Base-by-base conservation (phyloP, 371 early-diverging fungal species). In the Mucor ambiguus region DNA sequence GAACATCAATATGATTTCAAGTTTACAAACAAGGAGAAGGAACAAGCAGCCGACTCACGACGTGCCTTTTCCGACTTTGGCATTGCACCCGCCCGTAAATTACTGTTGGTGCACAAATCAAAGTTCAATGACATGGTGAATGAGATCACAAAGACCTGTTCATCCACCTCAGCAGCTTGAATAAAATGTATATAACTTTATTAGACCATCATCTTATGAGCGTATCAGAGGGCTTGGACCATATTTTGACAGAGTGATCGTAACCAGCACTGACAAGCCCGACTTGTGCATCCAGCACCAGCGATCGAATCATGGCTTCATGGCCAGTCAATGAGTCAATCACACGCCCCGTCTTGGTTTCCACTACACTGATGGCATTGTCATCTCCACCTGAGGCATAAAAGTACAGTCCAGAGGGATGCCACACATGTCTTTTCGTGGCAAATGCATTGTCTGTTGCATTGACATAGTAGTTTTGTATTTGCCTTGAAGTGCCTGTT, bases 11-110 rank as follows among this genome's bases (percentile, higher is more conserved):
- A 75, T 26, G 95, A 95, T 68, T 95, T 84, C 73, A 88, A 89
- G 70, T 83, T 91, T 54, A 84, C 90, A 8, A 79, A 83, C 58
- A 81, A 75, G 29, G 79, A 83, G 35, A 78, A 81, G 56, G 85
- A 88, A 62, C 72, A 86, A 7, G 85, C 85, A 16, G 81, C 94
- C 10, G 96, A 96, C 71, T 88, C 95, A 5, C 82, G 89, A 66
- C 86, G 93, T 60, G 86, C 92, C 1, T 96, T 96, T 72, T 85
- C 88, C 14, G 96, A 96, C 43, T 87, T 86, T 69, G 96, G 96
- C 5, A 88, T 96, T 60, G 87, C 89, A 12, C 93, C 95, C 1
- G 83, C 87, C 5, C 81, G 95, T 26, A 83, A 90, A 52, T 81
- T 95, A 35, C 79, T 95, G 69, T 67, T 95, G 48, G 83, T 96